These are phyloP conservation scores for Diaporthe caulivora DNA, from an alignment of 2,329 filamentous ascomycete species.

Conservation along the genomic window DNA sequence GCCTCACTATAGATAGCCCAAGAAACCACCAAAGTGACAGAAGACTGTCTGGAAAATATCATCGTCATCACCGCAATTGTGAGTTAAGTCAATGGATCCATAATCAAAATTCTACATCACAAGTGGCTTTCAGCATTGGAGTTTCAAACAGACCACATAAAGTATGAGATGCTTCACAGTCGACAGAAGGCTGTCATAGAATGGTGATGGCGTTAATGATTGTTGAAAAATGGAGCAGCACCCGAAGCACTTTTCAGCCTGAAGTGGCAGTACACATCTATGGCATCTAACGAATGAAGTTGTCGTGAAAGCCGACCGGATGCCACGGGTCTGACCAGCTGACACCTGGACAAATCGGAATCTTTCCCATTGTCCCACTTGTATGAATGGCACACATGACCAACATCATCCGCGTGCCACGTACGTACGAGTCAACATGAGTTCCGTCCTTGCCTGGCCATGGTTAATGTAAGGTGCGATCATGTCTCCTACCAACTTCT, in stretches of 20 bases:
- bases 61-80: not conserved
- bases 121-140: too few species aligned
- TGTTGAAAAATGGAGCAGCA: not conserved
- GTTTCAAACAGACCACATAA: too few species aligned
- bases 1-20: not conserved
- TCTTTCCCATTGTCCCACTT: not conserved
- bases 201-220: too few species aligned
- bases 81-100: too few species aligned
- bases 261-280: too few species aligned
- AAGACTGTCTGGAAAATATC: not conserved
- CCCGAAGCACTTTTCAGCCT: not conserved
- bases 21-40: not conserved
- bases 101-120: too few species aligned
- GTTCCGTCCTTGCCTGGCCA: not conserved
- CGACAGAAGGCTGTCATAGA: not conserved
- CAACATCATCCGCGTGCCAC: not conserved
- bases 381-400: not conserved
- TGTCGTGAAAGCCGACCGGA: not conserved
- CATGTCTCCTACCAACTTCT: not conserved
- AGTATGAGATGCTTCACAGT: not conserved
- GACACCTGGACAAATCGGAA: not conserved
- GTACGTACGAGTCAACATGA: not conserved
- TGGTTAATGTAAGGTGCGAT: too few species aligned
- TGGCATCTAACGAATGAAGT: not conserved
- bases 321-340: too few species aligned